Conservation (phyloP, 2,329 filamentous ascomycete species). For the Cladosporium sp. region DNA sequence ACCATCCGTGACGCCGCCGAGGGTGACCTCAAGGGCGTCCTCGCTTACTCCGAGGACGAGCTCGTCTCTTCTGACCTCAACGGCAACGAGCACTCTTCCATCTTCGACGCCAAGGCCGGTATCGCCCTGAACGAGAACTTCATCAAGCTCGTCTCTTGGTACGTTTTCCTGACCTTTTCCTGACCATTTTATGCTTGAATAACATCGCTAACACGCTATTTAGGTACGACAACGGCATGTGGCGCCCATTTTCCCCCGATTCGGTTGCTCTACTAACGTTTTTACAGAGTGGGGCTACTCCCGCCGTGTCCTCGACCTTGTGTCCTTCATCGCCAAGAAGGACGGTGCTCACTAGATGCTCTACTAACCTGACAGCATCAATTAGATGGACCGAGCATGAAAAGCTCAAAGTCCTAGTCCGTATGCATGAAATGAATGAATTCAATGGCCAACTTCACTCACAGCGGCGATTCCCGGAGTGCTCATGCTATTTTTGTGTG, state of each 20-base stretch:
- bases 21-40: conserved; percentile 81
- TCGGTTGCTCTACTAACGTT: conserved; percentile 16
- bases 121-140: conserved; percentile 98
- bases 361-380: not conserved
- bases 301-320: conserved; percentile 61
- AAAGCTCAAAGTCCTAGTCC: not conserved
- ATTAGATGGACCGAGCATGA: not conserved
- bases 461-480: too few relatives aligned
- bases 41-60: conserved; percentile 95
- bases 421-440: conserved; percentile 1
- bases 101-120: conserved; percentile 99
- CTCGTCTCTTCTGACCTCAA: conserved; percentile 91
- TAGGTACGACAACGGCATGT: not conserved
- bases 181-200: conserved; percentile 46
- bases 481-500: too few relatives aligned
- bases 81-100: conserved; percentile 89
- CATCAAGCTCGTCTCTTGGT: conserved; percentile 90
- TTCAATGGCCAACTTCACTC: not conserved
- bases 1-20: conserved; percentile 71
- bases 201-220: conserved; percentile 43
- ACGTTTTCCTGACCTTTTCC: not conserved
- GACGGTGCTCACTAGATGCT: conserved; percentile 30
- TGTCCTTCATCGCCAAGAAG: conserved; percentile 39
- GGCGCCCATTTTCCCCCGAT: not conserved
- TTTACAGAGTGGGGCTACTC: conserved; percentile 96